A percentile compares a stretch with the other conserved stretches of the same genome.
These are phyloP conservation scores for Striga asiatica DNA, from an alignment of 257 asterid species.

Conservation along the genomic window DNA sequence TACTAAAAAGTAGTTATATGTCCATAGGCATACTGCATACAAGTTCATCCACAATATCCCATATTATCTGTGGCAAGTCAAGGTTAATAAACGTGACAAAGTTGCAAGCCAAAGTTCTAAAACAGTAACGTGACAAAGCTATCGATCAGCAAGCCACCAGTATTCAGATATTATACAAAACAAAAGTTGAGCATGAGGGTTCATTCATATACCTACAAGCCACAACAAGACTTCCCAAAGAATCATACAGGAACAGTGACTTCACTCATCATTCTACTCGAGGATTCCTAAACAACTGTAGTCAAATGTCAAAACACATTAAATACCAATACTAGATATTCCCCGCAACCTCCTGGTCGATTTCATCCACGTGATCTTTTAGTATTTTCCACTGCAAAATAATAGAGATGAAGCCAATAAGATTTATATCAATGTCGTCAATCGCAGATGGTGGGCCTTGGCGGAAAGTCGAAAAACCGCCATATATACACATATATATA, in stretches of 20 bases:
- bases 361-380: constrained; percentile 64
- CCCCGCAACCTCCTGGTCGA: constrained; percentile 48
- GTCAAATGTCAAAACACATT: neutral
- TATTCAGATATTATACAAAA: neutral
- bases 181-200: neutral
- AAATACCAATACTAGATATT: constrained; percentile 18
- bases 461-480: no score
- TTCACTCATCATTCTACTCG: neutral
- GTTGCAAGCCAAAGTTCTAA: neutral
- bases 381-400: constrained; percentile 66
- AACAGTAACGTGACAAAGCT: neutral
- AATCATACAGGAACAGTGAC: neutral
- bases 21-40: neutral
- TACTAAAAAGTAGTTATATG: neutral
- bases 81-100: neutral
- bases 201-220: neutral
- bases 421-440: no score
- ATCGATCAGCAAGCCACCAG: neutral
- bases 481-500: no score
- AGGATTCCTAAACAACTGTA: neutral
- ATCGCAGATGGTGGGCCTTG: no score
- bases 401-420: constrained; percentile 3
- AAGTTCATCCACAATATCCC: neutral
- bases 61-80: neutral
- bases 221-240: neutral